These are phyloP conservation scores for Candida patagonica DNA, from an alignment of 805 yeast species.

Conservation along the genomic window DNA sequence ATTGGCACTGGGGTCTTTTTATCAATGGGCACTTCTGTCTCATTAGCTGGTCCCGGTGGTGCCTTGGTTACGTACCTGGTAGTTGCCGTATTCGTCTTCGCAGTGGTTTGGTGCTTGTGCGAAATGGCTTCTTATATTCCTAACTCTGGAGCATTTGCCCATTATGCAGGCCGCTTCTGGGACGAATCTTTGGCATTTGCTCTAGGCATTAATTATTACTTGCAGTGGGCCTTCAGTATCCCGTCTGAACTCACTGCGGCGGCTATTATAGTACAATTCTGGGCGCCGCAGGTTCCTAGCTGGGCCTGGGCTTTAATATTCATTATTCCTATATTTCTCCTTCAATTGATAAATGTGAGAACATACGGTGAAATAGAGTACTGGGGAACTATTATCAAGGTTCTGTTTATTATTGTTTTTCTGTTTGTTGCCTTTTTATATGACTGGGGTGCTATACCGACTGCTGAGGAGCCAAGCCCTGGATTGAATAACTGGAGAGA, in stretches of 20 bases:
- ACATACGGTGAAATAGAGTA: constrained; percentile 79
- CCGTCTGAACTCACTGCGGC: constrained; percentile 81
- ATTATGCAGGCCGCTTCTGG: constrained; percentile 64
- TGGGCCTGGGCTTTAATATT: constrained; percentile 59
- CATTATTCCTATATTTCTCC: constrained; percentile 54
- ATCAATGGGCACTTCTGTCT: constrained; percentile 55
- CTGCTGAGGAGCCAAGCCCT: constrained; percentile 47
- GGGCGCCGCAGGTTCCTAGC: constrained; percentile 70
- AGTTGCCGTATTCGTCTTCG: constrained; percentile 55
- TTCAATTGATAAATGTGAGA: constrained; percentile 66
- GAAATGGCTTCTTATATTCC: constrained; percentile 76
- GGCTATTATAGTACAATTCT: constrained; percentile 66
- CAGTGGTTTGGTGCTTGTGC: constrained; percentile 66
- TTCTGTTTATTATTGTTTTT: constrained; percentile 65
- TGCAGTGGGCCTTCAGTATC: constrained; percentile 64
- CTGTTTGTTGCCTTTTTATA: constrained; percentile 67
- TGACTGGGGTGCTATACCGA: constrained; percentile 84
- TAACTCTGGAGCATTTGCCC: constrained; percentile 64
- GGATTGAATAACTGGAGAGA: constrained; percentile 50
- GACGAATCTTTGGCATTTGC: constrained; percentile 67
- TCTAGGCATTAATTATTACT: constrained; percentile 76
- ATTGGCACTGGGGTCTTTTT: constrained; percentile 77
- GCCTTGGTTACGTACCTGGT: constrained; percentile 60
- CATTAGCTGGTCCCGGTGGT: constrained; percentile 66
- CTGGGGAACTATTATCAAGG: constrained; percentile 65